Evolutionary conservation across 2,329 filamentous ascomycete genomes (phyloP), one percentile per base, ranked within the genome.

Genomic region (Blumeriella jaapii): DNA sequence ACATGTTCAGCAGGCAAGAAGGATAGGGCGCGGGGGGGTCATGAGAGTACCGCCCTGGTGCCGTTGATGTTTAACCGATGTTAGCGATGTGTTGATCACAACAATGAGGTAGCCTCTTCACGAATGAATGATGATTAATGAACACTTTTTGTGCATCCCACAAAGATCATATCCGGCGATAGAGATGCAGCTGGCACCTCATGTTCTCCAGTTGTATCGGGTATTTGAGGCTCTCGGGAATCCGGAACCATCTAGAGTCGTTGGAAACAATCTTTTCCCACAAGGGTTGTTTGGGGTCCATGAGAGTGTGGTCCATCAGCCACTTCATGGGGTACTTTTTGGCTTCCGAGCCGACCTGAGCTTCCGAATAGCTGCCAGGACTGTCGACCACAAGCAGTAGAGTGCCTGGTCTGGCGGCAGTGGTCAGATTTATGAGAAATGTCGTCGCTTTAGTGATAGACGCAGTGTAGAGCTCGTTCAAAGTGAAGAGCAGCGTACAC

Each of bases 121-220:
- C 23, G 28, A 38, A 14, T 34, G 40, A 40, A 40, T 36, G 45
- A 31, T 50, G 39, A 51, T 42, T 40, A 48, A 47, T 47, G 34
- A 50, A 45, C 40, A 42, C 39, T n/a, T n/a, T n/a, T 28, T 22
- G 33, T 26, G 28, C 13, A 23, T 14, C 29, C 16, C 29, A 15
- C 7, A 25, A 25, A n/a, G 19, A 25, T 50, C 39, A 53, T 27
- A 62, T 31, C 42, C 62, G 59, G 36, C 61, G 59, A 53, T 94
- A 96, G 11, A 95, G 55, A 62, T 95, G 86, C 49, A 94, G 67
- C 59, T 96, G 89, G 59, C 89, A 94, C 29, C 87, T 75, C 87
- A 95, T 94, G 55, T 95, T 84, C 62, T 96, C 89, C 54, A 96
- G 61, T 33, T 77, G 70, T 50, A 95, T 85, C 6, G 86, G 81